Conservation (phyloP, 179 eudicot genomes). For the Silene coronaria region DNA sequence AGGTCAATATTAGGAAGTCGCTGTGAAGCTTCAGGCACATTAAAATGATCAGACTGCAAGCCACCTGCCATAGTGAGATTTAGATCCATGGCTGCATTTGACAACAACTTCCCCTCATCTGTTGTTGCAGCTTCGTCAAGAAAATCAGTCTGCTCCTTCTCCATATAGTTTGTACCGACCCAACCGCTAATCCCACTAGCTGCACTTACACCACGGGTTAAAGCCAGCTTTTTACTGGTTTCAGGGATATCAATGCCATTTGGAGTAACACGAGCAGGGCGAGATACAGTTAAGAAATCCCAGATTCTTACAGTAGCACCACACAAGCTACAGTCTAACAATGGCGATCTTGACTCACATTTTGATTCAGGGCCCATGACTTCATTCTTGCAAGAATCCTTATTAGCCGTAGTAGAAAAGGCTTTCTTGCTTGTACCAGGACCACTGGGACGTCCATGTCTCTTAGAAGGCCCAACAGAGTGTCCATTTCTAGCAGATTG, state of each 20-base stretch:
- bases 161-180: slow-evolving; percentile 66
- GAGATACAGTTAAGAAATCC: slow-evolving; percentile 75
- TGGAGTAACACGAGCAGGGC: slow-evolving; percentile 76
- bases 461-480: slow-evolving; percentile 66
- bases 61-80: slow-evolving; percentile 88
- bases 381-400: slow-evolving; percentile 42
- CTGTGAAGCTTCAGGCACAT: slow-evolving; percentile 46
- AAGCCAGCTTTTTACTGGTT: slow-evolving; percentile 70
- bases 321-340: slow-evolving; percentile 94
- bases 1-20: slow-evolving; percentile 49
- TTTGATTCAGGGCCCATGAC: slow-evolving; percentile 48
- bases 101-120: slow-evolving; percentile 61
- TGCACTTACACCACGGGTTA: slow-evolving; percentile 93
- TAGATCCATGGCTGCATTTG: slow-evolving; percentile 61
- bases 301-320: slow-evolving; percentile 94
- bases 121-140: slow-evolving; percentile 86
- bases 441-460: slow-evolving; percentile 40
- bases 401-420: slow-evolving; percentile 62
- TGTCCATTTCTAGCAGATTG: slow-evolving; percentile 89
- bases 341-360: slow-evolving; percentile 81
- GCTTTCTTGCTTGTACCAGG: slow-evolving; percentile 78
- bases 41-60: slow-evolving; percentile 46
- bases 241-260: slow-evolving; percentile 66
- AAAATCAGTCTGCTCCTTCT: slow-evolving; percentile 73
- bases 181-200: slow-evolving; percentile 96